Percentiles rank a stretch among this genome's conserved stretches.
These are phyloP conservation scores for Umbelopsis sp. DNA, from an alignment of 371 early-diverging fungal species.

Conservation along the genomic window DNA sequence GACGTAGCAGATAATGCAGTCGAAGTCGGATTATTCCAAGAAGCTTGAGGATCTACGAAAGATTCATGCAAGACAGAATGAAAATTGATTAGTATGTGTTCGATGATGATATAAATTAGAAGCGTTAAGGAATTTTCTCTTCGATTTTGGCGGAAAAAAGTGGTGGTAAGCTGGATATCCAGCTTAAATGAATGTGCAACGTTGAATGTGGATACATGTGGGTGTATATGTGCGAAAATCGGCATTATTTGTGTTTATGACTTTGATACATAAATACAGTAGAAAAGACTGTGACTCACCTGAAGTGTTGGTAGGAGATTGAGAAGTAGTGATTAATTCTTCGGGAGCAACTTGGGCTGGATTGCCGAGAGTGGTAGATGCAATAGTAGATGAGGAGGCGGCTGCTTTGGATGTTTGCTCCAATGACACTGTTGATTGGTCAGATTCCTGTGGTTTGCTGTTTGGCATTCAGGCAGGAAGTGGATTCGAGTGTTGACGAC, in stretches of 20 bases:
- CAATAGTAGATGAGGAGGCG: background rate
- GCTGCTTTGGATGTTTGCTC: slow-evolving; percentile 1
- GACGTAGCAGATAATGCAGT: background rate
- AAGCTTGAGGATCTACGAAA: background rate
- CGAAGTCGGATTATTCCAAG: background rate
- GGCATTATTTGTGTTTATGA: too few species aligned
- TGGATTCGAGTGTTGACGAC: slow-evolving; percentile 1
- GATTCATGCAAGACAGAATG: background rate
- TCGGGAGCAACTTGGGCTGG: slow-evolving; percentile 16
- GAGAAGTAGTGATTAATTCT: slow-evolving; percentile 5
- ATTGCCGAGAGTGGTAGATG: slow-evolving; percentile 5
- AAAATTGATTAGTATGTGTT: background rate
- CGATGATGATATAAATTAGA: too few species aligned
- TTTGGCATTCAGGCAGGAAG: slow-evolving; percentile 9
- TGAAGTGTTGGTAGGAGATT: background rate
- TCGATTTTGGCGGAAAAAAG: too few species aligned
- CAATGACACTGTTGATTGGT: background rate
- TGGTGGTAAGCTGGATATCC: too few species aligned
- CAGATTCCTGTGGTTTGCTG: slow-evolving; percentile 1
- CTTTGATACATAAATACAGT: background rate
- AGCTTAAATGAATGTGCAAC: too few species aligned
- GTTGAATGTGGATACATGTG: too few species aligned
- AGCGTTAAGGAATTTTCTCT: too few species aligned
- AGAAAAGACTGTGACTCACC: background rate
- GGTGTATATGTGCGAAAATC: too few species aligned